phyloP scores from a whole-genome alignment of 805 yeast species.

The Schwanniomyces vanrijiae region DNA sequence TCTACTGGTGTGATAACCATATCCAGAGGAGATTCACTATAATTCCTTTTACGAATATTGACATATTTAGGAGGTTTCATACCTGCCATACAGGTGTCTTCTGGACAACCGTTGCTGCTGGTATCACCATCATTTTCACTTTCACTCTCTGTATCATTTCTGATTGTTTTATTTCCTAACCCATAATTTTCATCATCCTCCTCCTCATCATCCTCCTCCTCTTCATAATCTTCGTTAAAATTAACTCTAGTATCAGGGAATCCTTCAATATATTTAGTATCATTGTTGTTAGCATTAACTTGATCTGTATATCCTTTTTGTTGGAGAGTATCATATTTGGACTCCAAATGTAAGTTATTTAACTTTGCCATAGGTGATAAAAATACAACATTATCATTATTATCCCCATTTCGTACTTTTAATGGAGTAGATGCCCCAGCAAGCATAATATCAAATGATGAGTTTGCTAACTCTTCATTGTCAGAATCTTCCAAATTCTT shows the following conservation, averaged over 20 bases:
- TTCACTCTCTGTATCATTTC: constrained; percentile 18
- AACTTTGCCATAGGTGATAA: constrained; percentile 37
- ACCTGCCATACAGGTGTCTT: neutral
- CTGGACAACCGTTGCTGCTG: neutral
- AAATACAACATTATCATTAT: constrained; percentile 9
- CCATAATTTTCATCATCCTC: constrained; percentile 8
- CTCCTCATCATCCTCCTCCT: constrained; percentile 10
- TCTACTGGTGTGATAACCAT: constrained; percentile 24
- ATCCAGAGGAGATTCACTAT: constrained; percentile 23
- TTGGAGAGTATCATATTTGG: constrained; percentile 8
- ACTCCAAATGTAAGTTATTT: constrained; percentile 31
- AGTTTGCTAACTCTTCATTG: neutral
- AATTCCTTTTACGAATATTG: constrained; percentile 25
- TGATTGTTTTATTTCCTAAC: constrained; percentile 29
- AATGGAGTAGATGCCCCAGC: constrained; percentile 12
- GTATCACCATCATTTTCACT: constrained; percentile 6
- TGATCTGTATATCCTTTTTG: neutral
- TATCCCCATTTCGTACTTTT: constrained; percentile 1
- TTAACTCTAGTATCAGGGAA: neutral
- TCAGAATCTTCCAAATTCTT: constrained; percentile 5
- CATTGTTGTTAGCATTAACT: neutral
- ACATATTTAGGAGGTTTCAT: constrained; percentile 18
- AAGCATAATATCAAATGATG: constrained; percentile 9
- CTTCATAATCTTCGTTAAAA: constrained; percentile 3
- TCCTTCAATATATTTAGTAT: neutral